Percentiles rank a stretch among this genome's conserved stretches.
Conservation (phyloP, 768 basidiomycete genomes). For the Lentinula sp. region DNA sequence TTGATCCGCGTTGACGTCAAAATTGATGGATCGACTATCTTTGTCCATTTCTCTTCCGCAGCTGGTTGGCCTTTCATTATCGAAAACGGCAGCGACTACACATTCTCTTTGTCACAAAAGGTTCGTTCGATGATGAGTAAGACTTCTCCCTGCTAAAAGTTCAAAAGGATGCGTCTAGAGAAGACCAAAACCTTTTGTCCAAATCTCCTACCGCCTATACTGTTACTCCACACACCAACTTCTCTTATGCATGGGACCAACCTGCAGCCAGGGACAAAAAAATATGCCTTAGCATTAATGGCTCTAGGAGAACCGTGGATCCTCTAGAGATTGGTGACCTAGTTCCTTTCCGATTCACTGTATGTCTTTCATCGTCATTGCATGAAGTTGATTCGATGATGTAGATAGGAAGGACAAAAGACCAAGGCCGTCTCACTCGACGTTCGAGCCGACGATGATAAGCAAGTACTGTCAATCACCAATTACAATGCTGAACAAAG, state of each 20-base stretch:
- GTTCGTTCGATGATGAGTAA: conserved; percentile 30
- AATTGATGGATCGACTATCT: conserved; percentile 85
- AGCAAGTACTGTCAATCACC: conserved; percentile 82
- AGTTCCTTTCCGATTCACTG: conserved; percentile 81
- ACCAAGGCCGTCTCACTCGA: conserved; percentile 79
- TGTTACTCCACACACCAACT: conserved; percentile 46
- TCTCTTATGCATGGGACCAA: conserved; percentile 89
- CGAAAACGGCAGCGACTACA: conserved; percentile 80
- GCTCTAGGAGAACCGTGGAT: conserved; percentile 65
- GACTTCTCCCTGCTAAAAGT: conserved; percentile 15
- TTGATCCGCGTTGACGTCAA: conserved; percentile 74
- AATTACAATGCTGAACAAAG: conserved; percentile 82
- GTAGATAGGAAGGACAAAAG: conserved; percentile 45
- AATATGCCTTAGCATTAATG: conserved; percentile 58
- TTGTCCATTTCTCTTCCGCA: conserved; percentile 66
- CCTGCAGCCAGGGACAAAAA: conserved; percentile 83
- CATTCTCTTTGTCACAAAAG: conserved; percentile 66
- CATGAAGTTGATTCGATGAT: neutral
- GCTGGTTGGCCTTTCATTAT: conserved; percentile 84
- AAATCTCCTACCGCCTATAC: conserved; percentile 47
- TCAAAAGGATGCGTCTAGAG: conserved; percentile 38
- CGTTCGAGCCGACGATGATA: conserved; percentile 82
- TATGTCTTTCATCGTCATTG: conserved; percentile 26
- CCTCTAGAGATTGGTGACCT: conserved; percentile 95
- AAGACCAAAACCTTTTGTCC: conserved; percentile 21